Base-by-base conservation (phyloP, 2,329 filamentous ascomycete genomes). In the Leptodontidium sp. region DNA sequence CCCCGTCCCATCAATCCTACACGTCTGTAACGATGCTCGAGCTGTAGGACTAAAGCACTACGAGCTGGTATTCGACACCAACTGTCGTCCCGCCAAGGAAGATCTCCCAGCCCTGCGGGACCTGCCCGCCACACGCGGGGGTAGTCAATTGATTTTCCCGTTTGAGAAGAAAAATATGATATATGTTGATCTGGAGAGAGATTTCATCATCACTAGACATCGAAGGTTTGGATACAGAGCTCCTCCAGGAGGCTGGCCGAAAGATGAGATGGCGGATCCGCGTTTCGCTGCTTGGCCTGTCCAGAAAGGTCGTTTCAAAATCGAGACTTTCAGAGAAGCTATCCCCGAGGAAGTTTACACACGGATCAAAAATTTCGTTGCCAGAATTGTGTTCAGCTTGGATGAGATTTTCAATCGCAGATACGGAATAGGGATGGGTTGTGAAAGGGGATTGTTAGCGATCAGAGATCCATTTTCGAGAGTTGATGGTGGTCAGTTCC, bases 151-250 rank as follows among this genome's bases (percentile, higher is more conserved):
- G 12, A 35, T 35, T 5, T 55, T 55, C 15, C 26, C 50, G 3
- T 55, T 55, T 11, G 50, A 55, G 50, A 55, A 3, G 12, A 55
- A 55, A 12, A 2, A 4, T 7, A 4, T 55, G 50, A 55, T 55
- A 26, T 55, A 55, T n/a, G 50, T 35, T n/a, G 50, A 55, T 35
- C 9, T 55, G 26, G 14, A 55, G 50, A 55, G 50, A 8, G 50
- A 55, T 35, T 55, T 17, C 12, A 32, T 55, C 12, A 26, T 55
- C 26, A 35, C 50, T 1, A 29, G 21, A 32, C 26, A 32, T 55
- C 24, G 26, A 3, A 9, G 26, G 17, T 14, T 32, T 2, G 11
- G 12, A 4, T n/a, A 11, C 26, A 32, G 47, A 9, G 7, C n/a
- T n/a, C 47, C 47, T 2, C 21, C 6, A 21, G 17, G 7, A 1